These are phyloP conservation scores for Potentilla sterilis DNA, from an alignment of 306 rosid genomes.

Conservation along the genomic window DNA sequence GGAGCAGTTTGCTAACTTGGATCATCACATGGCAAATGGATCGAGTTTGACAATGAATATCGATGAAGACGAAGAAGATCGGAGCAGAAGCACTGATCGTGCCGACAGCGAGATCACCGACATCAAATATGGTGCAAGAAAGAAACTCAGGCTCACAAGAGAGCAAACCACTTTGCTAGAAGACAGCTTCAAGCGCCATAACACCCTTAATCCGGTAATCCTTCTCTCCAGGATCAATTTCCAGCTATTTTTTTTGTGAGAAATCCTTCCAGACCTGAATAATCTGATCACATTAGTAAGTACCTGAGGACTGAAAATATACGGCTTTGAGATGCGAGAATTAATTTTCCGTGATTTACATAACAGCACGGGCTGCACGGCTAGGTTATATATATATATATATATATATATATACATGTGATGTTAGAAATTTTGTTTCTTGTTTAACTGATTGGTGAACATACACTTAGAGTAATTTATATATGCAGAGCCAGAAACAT, in stretches of 20 bases:
- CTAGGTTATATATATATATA: neutral
- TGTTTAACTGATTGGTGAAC: neutral
- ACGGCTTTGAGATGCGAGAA: neutral
- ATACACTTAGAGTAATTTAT: conserved; percentile 11
- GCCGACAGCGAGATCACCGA: conserved; percentile 1
- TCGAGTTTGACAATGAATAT: conserved; percentile 20
- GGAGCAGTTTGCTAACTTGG: conserved; percentile 24
- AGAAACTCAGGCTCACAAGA: conserved; percentile 69
- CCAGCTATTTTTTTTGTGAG: neutral
- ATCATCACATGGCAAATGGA: conserved; percentile 8
- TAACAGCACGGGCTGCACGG: neutral
- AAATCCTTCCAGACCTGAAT: neutral
- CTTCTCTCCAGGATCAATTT: neutral
- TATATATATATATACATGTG: neutral
- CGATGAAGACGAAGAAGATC: conserved; percentile 13
- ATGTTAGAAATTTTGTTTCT: neutral
- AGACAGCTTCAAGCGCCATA: conserved; percentile 62
- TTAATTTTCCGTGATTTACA: neutral
- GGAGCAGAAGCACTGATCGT: neutral
- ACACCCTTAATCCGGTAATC: conserved; percentile 58
- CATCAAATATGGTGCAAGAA: conserved; percentile 32
- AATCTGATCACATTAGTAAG: neutral
- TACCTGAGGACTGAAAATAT: neutral
- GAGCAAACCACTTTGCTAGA: conserved; percentile 70
- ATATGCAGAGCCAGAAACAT: conserved; percentile 62